Evolutionary conservation across 148 eudicot genomes (phyloP).

Genomic region (Euryodendron excelsum): DNA sequence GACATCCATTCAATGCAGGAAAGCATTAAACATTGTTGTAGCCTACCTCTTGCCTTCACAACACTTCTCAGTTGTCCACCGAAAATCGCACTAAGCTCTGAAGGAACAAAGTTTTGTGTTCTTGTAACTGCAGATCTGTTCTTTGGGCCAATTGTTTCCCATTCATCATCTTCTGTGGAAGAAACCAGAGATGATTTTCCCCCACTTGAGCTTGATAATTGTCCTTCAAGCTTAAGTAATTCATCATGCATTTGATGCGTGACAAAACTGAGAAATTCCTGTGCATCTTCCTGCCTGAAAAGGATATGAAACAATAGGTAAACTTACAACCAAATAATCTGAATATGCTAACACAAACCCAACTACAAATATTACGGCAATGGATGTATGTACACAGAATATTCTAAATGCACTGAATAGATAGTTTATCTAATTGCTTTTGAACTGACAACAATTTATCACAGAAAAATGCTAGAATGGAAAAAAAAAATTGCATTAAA

Average conservation of each 20-base stretch:
- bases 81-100: slow-evolving; percentile 47
- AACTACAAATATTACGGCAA: not conserved
- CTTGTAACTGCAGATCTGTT: slow-evolving; percentile 55
- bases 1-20: too few species aligned
- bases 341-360: not conserved
- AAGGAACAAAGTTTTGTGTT: slow-evolving; percentile 49
- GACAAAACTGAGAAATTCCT: slow-evolving; percentile 87
- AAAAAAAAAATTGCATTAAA: not conserved
- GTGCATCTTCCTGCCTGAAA: slow-evolving; percentile 98
- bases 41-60: slow-evolving; percentile 53
- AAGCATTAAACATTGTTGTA: too few species aligned
- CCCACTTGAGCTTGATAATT: slow-evolving; percentile 36
- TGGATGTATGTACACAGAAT: not conserved
- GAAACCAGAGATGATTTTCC: slow-evolving; percentile 58
- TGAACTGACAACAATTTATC: slow-evolving; percentile 3
- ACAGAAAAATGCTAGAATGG: not conserved
- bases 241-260: slow-evolving; percentile 98
- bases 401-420: not conserved
- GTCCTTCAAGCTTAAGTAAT: slow-evolving; percentile 80
- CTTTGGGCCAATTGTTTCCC: slow-evolving; percentile 67
- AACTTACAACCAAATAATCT: not conserved
- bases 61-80: slow-evolving; percentile 56
- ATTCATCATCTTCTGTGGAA: slow-evolving; percentile 72
- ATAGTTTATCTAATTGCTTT: not conserved
- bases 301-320: not conserved